phyloP scores from a whole-genome alignment of 2,329 filamentous ascomycete genomes.

The Fusarium buharicum region DNA sequence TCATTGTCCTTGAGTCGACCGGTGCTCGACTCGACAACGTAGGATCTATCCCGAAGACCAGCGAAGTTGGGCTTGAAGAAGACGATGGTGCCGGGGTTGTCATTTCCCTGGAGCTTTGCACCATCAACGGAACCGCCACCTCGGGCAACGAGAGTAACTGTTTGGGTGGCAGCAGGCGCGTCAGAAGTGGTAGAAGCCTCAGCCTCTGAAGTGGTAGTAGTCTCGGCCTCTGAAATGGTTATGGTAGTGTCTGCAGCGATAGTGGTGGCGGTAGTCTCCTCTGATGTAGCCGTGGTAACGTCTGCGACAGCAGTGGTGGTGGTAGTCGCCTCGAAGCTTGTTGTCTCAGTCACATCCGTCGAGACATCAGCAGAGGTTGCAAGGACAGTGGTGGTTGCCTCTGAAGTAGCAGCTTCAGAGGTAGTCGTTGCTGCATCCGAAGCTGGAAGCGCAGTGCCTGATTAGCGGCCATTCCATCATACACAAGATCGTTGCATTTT shows the following conservation, averaged over 20 bases:
- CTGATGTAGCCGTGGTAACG: too few species aligned
- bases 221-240: background rate
- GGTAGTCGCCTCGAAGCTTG: background rate
- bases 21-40: accelerated
- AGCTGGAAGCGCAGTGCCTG: background rate
- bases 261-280: background rate
- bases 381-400: background rate
- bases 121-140: background rate
- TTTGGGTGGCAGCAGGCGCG: background rate
- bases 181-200: background rate
- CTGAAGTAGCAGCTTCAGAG: background rate
- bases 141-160: background rate
- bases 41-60: background rate
- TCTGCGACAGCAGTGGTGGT: background rate
- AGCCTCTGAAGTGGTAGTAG: background rate
- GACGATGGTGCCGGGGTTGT: background rate
- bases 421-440: background rate
- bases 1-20: background rate
- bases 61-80: background rate
- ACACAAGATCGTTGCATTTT: accelerated
- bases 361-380: background rate
- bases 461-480: background rate
- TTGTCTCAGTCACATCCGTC: background rate
- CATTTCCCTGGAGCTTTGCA: background rate
- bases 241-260: background rate